Percentiles rank a stretch among this genome's conserved stretches.
Conservation (phyloP, 352 stramenopile species). For the Peronospora tabacina region DNA sequence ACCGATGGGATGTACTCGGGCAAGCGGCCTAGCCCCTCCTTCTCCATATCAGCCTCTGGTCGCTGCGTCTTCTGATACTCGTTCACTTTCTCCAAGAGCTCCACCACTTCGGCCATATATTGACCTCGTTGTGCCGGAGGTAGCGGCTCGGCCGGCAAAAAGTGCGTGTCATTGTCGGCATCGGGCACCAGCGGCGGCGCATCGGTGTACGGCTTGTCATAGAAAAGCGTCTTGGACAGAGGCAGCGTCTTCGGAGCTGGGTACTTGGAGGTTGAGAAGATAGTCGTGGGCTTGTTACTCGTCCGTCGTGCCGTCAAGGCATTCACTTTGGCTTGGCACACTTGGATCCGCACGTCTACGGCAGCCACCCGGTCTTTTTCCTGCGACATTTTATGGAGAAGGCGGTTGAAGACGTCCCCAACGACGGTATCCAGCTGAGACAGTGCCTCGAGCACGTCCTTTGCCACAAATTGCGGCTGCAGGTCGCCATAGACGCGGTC, state of each 20-base stretch:
- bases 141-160: conserved; percentile 66
- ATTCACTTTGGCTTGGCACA: conserved; percentile 83
- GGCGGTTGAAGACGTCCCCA: conserved; percentile 77
- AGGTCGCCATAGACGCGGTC: conserved; percentile 85
- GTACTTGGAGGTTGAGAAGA: conserved; percentile 87
- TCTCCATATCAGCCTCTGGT: conserved; percentile 75
- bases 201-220: conserved; percentile 80
- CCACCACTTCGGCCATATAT: conserved; percentile 72
- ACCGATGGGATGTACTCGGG: conserved; percentile 79
- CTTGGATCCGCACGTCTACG: conserved; percentile 64
- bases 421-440: conserved; percentile 76
- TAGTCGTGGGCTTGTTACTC: conserved; percentile 81
- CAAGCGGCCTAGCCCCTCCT: conserved; percentile 68
- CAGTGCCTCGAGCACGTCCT: conserved; percentile 81
- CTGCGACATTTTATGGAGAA: conserved; percentile 64
- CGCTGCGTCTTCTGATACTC: conserved; percentile 62
- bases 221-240: conserved; percentile 68
- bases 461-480: conserved; percentile 74
- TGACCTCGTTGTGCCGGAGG: conserved; percentile 63
- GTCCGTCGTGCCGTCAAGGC: conserved; percentile 68
- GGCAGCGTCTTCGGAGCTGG: conserved; percentile 63
- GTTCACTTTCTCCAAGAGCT: conserved; percentile 83
- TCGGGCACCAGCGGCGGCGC: conserved; percentile 58
- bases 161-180: conserved; percentile 72
- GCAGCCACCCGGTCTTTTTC: conserved; percentile 73